phyloP scores from a whole-genome alignment of 2,329 filamentous ascomycete genomes.

The Blastomyces gilchristii region DNA sequence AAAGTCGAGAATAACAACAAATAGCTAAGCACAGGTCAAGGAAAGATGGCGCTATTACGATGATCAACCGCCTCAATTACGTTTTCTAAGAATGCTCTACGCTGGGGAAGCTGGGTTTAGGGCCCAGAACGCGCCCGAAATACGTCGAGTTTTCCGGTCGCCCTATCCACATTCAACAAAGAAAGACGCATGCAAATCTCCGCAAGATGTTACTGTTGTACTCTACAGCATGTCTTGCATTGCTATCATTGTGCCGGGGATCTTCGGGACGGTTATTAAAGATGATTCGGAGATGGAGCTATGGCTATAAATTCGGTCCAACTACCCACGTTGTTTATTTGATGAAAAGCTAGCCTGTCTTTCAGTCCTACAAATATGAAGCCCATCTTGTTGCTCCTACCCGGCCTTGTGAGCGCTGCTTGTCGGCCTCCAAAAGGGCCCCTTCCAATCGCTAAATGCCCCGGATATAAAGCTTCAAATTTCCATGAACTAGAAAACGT shows the following conservation, averaged over 20 bases:
- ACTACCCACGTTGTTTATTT: neutral
- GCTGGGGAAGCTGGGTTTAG: neutral
- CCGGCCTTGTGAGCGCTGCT: conserved; percentile 7
- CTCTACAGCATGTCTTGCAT: neutral
- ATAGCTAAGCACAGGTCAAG: neutral
- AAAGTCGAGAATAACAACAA: neutral
- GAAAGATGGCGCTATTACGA: neutral
- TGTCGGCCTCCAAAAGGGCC: neutral
- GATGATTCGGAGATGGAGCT: neutral
- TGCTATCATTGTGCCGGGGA: neutral
- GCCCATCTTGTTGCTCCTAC: neutral
- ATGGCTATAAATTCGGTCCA: neutral
- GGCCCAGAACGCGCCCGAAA: neutral
- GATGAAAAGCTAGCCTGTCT: neutral
- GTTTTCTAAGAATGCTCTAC: no score
- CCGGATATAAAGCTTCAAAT: conserved; percentile 16
- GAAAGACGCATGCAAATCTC: neutral
- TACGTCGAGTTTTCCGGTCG: neutral
- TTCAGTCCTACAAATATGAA: neutral
- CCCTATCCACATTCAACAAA: neutral
- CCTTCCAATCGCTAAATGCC: conserved; percentile 11
- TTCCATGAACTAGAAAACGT: conserved; percentile 24
- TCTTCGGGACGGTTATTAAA: neutral
- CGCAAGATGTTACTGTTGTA: conserved; percentile 3
- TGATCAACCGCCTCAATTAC: no score